A percentile compares a stretch with the other conserved stretches of the same genome.
Conservation (phyloP, 139 green algal species). For the Chlamydomonas incerta region DNA sequence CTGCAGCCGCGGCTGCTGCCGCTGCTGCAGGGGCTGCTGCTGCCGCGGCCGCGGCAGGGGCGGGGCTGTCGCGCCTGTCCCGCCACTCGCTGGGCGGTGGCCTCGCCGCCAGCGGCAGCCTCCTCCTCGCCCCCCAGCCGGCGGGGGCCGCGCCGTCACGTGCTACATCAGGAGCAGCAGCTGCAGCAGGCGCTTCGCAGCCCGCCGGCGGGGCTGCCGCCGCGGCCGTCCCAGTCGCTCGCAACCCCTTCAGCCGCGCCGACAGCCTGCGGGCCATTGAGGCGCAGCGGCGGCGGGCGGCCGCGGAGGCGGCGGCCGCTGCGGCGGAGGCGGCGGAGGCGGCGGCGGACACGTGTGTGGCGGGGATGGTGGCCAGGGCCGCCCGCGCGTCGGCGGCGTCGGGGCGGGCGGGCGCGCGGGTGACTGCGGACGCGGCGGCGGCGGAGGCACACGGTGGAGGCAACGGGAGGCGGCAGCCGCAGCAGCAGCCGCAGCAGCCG, state of each 20-base stretch:
- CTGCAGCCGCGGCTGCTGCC: neutral
- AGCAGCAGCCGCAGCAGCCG: neutral
- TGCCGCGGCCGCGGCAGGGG: no score
- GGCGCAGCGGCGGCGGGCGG: neutral
- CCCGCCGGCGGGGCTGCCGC: neutral
- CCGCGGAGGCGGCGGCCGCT: neutral
- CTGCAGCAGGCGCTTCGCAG: neutral
- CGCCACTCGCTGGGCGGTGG: no score
- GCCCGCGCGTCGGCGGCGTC: neutral
- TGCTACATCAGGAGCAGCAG: neutral
- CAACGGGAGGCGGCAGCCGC: no score
- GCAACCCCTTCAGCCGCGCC: constrained; percentile 22
- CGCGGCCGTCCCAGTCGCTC: neutral
- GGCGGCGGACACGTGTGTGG: neutral
- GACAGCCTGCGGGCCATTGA: neutral
- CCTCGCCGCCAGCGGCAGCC: neutral
- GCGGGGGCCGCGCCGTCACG: no score
- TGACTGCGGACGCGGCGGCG: neutral
- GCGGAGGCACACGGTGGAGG: neutral
- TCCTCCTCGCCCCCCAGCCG: no score
- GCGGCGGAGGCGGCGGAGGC: neutral
- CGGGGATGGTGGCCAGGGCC: neutral
- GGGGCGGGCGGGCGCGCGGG: neutral
- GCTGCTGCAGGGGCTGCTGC: neutral
- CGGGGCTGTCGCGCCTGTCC: no score